Conservation (phyloP, 2,329 filamentous ascomycete genomes). For the Monilinia polystroma region DNA sequence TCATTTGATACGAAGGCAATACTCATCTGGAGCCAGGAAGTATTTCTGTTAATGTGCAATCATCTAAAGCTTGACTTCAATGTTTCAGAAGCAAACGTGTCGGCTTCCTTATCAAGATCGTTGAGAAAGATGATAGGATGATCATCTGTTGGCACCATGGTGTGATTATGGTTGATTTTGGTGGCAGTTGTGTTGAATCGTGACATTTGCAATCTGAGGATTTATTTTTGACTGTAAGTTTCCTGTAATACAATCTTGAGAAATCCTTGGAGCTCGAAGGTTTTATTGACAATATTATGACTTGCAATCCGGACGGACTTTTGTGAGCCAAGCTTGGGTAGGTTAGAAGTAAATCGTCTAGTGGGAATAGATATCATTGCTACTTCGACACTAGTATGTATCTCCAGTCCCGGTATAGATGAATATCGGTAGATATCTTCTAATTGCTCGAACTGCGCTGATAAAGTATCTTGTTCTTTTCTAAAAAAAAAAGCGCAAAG, state of each 20-base stretch:
- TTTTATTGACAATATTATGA: not conserved
- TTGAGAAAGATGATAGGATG: slow-evolving; percentile 49
- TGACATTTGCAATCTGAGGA: not conserved
- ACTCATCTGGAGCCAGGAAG: not conserved
- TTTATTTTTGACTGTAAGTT: not conserved
- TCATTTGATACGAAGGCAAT: not conserved
- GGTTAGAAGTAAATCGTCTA: not conserved
- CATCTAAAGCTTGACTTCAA: slow-evolving; percentile 33
- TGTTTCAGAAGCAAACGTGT: not conserved
- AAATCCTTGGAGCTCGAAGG: not conserved
- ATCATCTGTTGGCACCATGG: not conserved
- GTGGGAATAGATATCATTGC: not conserved
- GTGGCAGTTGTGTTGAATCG: not conserved
- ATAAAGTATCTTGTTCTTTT: not conserved
- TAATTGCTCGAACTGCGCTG: not conserved
- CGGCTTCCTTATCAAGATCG: slow-evolving; percentile 40
- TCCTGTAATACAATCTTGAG: no score
- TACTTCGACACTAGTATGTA: not conserved
- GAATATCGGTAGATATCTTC: not conserved
- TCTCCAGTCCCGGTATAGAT: not conserved
- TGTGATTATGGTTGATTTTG: not conserved
- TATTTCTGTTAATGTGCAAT: slow-evolving; percentile 26
- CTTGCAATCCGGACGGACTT: not conserved
- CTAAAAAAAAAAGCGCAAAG: not conserved
- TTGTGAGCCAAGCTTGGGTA: not conserved